A percentile compares a stretch with the other conserved stretches of the same genome.
Conservation (phyloP, 176 grass and related monocot species). For the Eragrostis nindensis region DNA sequence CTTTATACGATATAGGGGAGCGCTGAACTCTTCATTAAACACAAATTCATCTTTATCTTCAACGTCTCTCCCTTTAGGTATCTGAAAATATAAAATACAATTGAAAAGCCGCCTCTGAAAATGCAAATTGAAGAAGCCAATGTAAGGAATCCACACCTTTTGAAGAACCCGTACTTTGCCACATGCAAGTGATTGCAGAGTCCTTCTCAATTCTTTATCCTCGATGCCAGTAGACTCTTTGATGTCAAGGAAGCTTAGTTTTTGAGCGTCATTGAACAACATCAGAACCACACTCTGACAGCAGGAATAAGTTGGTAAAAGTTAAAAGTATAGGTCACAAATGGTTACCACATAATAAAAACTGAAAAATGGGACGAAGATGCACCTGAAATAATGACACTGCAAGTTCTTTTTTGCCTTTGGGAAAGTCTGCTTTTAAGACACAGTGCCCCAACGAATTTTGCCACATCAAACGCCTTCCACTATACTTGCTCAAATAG, state of each 20-base stretch:
- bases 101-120: slow-evolving; percentile 33
- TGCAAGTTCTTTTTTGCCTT: slow-evolving; percentile 99
- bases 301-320: slow-evolving; percentile 22
- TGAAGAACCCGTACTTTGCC: slow-evolving; percentile 97
- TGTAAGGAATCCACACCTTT: slow-evolving; percentile 66
- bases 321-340: slow-evolving; percentile 9
- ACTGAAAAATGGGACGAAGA: slow-evolving; percentile 20
- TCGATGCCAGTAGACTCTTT: slow-evolving; percentile 93
- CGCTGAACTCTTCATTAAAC: slow-evolving; percentile 93
- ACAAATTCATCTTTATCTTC: slow-evolving; percentile 90
- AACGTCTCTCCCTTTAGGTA: slow-evolving; percentile 94
- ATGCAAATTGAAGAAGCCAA: slow-evolving; percentile 31
- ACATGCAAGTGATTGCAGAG: slow-evolving; percentile 97
- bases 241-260: slow-evolving; percentile 88
- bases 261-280: slow-evolving; percentile 97
- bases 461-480: slow-evolving; percentile 99
- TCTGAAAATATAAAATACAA: slow-evolving; percentile 62
- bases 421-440: slow-evolving; percentile 92
- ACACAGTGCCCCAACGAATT: slow-evolving; percentile 99
- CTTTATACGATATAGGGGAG: slow-evolving; percentile 98
- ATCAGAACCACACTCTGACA: slow-evolving; percentile 92
- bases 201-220: slow-evolving; percentile 99
- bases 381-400: slow-evolving; percentile 97
- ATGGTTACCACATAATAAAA: no score
- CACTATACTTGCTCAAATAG: slow-evolving; percentile 99